Conservation (phyloP, 495 filamentous ascomycete species). For the Podospora pseudocomata region DNA sequence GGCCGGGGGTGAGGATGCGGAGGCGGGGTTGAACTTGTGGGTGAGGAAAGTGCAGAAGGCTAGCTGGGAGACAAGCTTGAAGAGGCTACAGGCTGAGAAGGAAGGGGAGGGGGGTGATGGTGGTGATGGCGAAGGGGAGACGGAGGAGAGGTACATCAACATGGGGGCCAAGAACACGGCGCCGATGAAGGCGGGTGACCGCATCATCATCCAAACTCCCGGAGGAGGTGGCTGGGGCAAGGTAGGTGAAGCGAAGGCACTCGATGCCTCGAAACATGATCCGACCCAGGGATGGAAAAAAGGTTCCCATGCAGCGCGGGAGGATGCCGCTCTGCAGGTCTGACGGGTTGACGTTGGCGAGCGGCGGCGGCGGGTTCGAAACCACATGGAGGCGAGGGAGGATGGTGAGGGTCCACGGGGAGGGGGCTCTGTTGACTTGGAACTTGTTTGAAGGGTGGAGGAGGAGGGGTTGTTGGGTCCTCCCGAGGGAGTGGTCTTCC, state of each 20-base stretch:
- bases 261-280: slow-evolving; percentile 41
- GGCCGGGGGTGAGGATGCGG: slow-evolving; percentile 76
- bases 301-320: slow-evolving; percentile 55
- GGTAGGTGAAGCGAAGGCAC: slow-evolving; percentile 51
- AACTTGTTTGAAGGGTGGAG: neutral
- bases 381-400: neutral
- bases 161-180: slow-evolving; percentile 94
- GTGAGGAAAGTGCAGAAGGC: slow-evolving; percentile 60
- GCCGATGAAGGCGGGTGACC: slow-evolving; percentile 76
- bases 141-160: slow-evolving; percentile 69
- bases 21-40: slow-evolving; percentile 84
- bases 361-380: neutral
- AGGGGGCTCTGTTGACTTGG: neutral
- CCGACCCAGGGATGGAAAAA: slow-evolving; percentile 58
- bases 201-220: slow-evolving; percentile 72
- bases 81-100: slow-evolving; percentile 22
- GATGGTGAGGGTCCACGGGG: neutral
- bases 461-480: neutral
- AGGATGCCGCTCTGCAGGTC: slow-evolving; percentile 50
- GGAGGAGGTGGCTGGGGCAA: slow-evolving; percentile 73
- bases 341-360: slow-evolving; percentile 5
- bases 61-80: slow-evolving; percentile 39
- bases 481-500: slow-evolving; percentile 6
- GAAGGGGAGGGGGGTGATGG: slow-evolving; percentile 24
- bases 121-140: slow-evolving; percentile 30